Percentiles rank a stretch among this genome's conserved stretches.
These are phyloP conservation scores for Codiaeum variegatum DNA, from an alignment of 441 rosid genomes.

Conservation along the genomic window DNA sequence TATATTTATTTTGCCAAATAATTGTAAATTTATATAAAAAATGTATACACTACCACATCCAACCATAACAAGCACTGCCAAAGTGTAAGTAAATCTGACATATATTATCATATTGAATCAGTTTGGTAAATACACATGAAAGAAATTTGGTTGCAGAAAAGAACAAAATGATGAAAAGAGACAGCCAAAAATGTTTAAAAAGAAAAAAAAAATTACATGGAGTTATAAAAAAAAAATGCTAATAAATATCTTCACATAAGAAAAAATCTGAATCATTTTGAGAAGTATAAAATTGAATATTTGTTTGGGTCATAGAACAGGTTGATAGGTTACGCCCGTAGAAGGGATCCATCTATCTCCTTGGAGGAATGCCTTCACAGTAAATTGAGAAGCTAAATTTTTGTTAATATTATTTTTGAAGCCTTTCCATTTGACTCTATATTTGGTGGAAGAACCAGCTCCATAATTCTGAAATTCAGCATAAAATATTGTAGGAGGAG, in stretches of 20 bases:
- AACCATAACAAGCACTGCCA: too few relatives aligned
- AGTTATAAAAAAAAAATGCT: background rate
- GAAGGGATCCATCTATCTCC: background rate
- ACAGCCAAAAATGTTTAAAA: too few relatives aligned
- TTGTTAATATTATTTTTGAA: background rate
- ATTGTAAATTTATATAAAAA: too few relatives aligned
- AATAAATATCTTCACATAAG: too few relatives aligned
- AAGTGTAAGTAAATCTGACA: too few relatives aligned
- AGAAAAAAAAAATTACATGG: too few relatives aligned
- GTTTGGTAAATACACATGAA: background rate
- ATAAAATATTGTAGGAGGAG: slow-evolving; percentile 1
- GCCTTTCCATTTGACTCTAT: background rate
- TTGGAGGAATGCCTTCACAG: background rate
- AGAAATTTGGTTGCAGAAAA: background rate
- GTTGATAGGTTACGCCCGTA: background rate
- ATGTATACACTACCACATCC: too few relatives aligned
- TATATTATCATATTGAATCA: too few relatives aligned
- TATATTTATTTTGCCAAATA: too few relatives aligned
- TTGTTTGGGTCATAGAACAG: background rate
- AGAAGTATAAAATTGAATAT: background rate
- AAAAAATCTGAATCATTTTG: too few relatives aligned
- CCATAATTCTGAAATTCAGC: background rate
- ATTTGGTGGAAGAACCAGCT: background rate
- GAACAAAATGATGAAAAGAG: background rate
- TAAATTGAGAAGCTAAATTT: background rate